Percentiles rank a stretch among this genome's conserved stretches.
These are phyloP conservation scores for Carex myosuroides DNA, from an alignment of 176 grass and related monocot genomes.

Conservation along the genomic window DNA sequence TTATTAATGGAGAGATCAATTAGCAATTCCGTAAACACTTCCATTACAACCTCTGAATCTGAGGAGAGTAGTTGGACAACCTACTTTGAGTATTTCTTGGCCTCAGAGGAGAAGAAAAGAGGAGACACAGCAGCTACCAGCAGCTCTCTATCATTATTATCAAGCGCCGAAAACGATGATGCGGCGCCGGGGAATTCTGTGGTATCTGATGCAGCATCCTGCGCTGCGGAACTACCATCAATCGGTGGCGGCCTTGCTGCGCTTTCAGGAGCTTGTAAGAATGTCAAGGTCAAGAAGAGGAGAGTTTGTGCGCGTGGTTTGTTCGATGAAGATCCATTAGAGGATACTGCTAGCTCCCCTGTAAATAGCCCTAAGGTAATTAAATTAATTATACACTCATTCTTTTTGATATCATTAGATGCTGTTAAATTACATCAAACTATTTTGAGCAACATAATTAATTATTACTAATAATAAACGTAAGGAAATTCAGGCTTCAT, in stretches of 20 bases:
- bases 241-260: not conserved
- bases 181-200: conserved; percentile 27
- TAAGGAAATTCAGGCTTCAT: not conserved
- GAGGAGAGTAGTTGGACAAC: conserved; percentile 77
- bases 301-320: conserved; percentile 45
- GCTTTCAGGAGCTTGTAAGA: conserved; percentile 30
- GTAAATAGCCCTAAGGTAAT: conserved; percentile 82
- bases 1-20: conserved; percentile 50
- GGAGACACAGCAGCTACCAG: conserved; percentile 1
- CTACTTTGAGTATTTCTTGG: conserved; percentile 74
- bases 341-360: conserved; percentile 95
- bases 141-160: conserved; percentile 13
- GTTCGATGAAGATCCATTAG: conserved; percentile 64
- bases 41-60: conserved; percentile 36
- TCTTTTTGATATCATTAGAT: not conserved
- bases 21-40: conserved; percentile 36
- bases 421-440: not conserved
- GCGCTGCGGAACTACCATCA: not conserved
- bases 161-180: not conserved
- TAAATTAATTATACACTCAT: not conserved
- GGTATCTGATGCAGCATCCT: conserved; percentile 67
- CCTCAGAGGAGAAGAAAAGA: conserved; percentile 52
- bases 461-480: not conserved
- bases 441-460: not conserved
- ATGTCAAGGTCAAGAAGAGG: conserved; percentile 59